A percentile compares a stretch with the other conserved stretches of the same genome.
Evolutionary conservation across 1,284 basidiomycete species (phyloP).

Genomic region (Exsudoporus floridanus): DNA sequence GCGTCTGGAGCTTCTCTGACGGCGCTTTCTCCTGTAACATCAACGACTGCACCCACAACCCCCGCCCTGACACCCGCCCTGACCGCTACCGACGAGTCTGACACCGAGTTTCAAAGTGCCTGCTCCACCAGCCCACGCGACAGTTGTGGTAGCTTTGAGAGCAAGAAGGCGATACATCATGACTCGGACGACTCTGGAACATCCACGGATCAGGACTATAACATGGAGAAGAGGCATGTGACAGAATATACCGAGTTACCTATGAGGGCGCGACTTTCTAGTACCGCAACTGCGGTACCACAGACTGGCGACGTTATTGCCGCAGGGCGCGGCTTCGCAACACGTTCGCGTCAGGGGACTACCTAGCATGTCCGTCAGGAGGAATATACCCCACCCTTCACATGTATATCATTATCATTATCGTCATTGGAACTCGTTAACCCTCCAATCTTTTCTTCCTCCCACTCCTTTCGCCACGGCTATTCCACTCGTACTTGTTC

Average conservation of each 20-base stretch:
- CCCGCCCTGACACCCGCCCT: slow-evolving; percentile 44
- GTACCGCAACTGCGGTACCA: slow-evolving; percentile 44
- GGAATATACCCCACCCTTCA: slow-evolving; percentile 29
- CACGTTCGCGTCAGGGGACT: slow-evolving; percentile 22
- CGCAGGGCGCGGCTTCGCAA: slow-evolving; percentile 25
- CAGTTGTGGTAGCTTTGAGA: slow-evolving; percentile 50
- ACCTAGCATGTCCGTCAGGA: slow-evolving; percentile 14
- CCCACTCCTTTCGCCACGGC: slow-evolving; percentile 23
- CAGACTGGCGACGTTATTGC: slow-evolving; percentile 40
- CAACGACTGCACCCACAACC: slow-evolving; percentile 37
- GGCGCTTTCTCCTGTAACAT: slow-evolving; percentile 33
- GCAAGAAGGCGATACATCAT: slow-evolving; percentile 25
- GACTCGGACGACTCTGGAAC: slow-evolving; percentile 37
- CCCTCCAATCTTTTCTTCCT: slow-evolving; percentile 14
- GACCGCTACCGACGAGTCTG: slow-evolving; percentile 70
- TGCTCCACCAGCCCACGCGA: slow-evolving; percentile 71
- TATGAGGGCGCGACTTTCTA: slow-evolving; percentile 44
- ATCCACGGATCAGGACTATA: slow-evolving; percentile 33
- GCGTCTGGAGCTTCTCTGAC: slow-evolving; percentile 36
- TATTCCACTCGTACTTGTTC: slow-evolving; percentile 31
- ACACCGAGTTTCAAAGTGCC: slow-evolving; percentile 82
- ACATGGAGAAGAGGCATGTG: slow-evolving; percentile 28
- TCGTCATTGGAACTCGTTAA: slow-evolving; percentile 18
- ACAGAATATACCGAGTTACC: slow-evolving; percentile 35
- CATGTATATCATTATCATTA: slow-evolving; percentile 22